These are phyloP conservation scores for Breviolum minutum DNA, from an alignment of 73 alveolate genomes.

Conservation along the genomic window DNA sequence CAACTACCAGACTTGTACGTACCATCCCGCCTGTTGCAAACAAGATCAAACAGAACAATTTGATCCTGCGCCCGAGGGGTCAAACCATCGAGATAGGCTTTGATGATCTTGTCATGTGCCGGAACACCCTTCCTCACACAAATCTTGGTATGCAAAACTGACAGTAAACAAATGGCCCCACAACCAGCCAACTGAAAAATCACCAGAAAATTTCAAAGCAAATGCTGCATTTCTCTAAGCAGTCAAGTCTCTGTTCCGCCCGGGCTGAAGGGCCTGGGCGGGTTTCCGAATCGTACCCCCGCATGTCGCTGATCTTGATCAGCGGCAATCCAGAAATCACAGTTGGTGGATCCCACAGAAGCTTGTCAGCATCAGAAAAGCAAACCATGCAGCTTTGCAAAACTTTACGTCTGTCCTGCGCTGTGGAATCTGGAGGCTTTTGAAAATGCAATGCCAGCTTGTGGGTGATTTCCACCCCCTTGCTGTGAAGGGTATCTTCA, in stretches of 20 bases:
- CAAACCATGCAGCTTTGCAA: not conserved
- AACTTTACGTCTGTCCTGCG: not conserved
- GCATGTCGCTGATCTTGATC: not conserved
- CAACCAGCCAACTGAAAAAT: not conserved
- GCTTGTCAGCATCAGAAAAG: not conserved
- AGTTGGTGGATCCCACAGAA: not conserved
- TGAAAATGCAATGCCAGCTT: not conserved
- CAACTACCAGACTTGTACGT: not conserved
- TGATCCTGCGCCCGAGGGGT: not conserved
- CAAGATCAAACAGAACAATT: not conserved
- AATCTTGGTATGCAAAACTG: not conserved
- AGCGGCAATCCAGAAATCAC: not conserved
- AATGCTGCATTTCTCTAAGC: too few species aligned
- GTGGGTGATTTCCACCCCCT: not conserved
- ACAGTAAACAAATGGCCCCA: too few species aligned
- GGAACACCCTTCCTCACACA: not conserved
- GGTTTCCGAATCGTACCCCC: not conserved
- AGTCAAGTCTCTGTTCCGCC: slow-evolving; percentile 6
- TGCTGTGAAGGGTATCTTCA: not conserved
- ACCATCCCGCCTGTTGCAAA: slow-evolving; percentile 1
- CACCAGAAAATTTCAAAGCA: too few species aligned
- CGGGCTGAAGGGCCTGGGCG: slow-evolving; percentile 4
- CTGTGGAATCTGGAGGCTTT: not conserved
- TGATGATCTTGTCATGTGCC: not conserved
- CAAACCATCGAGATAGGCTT: not conserved